These are phyloP conservation scores for Neoboletus brunneissimus DNA, from an alignment of 768 basidiomycete species.

Conservation along the genomic window DNA sequence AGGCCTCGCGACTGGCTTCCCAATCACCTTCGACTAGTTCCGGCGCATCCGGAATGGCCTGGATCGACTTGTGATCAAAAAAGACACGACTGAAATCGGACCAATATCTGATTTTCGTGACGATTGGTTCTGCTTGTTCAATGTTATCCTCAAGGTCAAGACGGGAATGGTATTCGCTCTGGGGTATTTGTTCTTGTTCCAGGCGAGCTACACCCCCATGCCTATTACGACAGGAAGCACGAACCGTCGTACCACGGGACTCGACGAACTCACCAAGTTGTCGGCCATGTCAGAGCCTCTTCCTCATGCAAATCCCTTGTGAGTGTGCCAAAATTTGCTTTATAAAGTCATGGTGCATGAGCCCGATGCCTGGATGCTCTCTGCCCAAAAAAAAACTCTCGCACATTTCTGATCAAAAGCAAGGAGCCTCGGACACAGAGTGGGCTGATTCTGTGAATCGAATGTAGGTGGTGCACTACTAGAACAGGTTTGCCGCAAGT, in stretches of 20 bases:
- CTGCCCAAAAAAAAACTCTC: not conserved
- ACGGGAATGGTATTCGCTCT: constrained; percentile 53
- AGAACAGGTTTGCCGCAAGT: not conserved
- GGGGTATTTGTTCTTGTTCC: constrained; percentile 50
- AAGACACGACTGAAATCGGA: constrained; percentile 52
- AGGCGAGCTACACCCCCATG: constrained; percentile 47
- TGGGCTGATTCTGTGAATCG: constrained; percentile 32
- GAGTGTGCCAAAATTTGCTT: constrained; percentile 68
- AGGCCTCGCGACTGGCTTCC: constrained; percentile 50
- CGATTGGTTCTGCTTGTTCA: constrained; percentile 7
- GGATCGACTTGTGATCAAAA: constrained; percentile 63
- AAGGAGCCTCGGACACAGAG: constrained; percentile 60
- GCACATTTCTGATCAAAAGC: constrained; percentile 67
- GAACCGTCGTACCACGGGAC: not conserved
- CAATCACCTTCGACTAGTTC: constrained; percentile 55
- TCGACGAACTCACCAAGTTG: constrained; percentile 19
- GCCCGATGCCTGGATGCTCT: constrained; percentile 1
- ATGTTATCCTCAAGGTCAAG: constrained; percentile 31
- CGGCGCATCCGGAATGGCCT: constrained; percentile 56
- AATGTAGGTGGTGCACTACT: not conserved
- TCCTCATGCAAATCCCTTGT: constrained; percentile 39
- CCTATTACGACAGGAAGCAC: constrained; percentile 36
- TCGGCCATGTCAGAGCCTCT: constrained; percentile 15
- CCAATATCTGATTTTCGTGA: constrained; percentile 43
- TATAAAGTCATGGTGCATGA: constrained; percentile 4